Conservation (phyloP, 2,329 filamentous ascomycete species). For the Daldinia sp. region DNA sequence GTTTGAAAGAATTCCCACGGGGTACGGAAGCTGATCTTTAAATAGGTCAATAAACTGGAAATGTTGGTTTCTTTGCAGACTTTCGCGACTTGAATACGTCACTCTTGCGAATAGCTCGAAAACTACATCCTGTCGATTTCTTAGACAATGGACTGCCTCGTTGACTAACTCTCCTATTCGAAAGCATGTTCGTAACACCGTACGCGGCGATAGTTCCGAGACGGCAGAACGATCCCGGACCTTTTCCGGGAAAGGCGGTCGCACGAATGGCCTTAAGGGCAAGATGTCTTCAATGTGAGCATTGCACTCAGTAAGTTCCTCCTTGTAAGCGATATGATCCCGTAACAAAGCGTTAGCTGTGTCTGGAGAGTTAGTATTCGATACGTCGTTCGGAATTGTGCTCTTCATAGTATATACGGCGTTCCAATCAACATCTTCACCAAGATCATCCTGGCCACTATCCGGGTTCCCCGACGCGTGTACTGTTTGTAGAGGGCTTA, state of each 20-base stretch:
- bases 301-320: neutral
- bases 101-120: slow-evolving; percentile 73
- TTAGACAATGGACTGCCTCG: slow-evolving; percentile 50
- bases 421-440: slow-evolving; percentile 54
- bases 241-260: slow-evolving; percentile 59
- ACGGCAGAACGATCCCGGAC: slow-evolving; percentile 62
- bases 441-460: slow-evolving; percentile 41
- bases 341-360: neutral
- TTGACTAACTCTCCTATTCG: slow-evolving; percentile 67
- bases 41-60: slow-evolving; percentile 72
- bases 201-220: slow-evolving; percentile 57
- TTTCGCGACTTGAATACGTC: slow-evolving; percentile 63
- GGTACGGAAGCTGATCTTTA: slow-evolving; percentile 63
- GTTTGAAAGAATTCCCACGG: slow-evolving; percentile 39
- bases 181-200: slow-evolving; percentile 67
- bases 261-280: slow-evolving; percentile 55
- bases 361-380: slow-evolving; percentile 6
- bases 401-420: slow-evolving; percentile 39
- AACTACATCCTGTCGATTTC: slow-evolving; percentile 50
- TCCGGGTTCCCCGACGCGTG: neutral
- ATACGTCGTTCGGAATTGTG: slow-evolving; percentile 23
- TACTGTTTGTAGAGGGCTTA: neutral
- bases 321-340: neutral
- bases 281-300: slow-evolving; percentile 9
- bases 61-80: slow-evolving; percentile 59